A percentile compares a stretch with the other conserved stretches of the same genome.
Conservation (phyloP, 2,329 filamentous ascomycete genomes). For the Macroventuria anomochaeta region DNA sequence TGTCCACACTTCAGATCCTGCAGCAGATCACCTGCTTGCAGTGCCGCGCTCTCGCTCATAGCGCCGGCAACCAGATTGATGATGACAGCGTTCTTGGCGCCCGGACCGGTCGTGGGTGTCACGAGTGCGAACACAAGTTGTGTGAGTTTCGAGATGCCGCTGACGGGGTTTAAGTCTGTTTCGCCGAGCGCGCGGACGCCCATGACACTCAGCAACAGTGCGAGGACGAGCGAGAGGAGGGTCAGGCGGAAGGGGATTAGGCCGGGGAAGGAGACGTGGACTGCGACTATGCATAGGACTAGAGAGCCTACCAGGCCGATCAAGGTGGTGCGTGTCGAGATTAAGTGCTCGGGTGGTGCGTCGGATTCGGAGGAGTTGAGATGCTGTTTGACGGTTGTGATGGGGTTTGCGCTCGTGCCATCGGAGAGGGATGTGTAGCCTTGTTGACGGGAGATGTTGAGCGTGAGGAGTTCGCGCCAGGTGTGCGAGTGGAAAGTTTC, state of each 20-base stretch:
- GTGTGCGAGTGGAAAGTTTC: conserved; percentile 41
- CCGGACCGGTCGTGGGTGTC: conserved; percentile 67
- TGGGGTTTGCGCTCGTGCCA: conserved; percentile 26
- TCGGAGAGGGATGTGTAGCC: conserved; percentile 50
- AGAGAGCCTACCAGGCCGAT: conserved; percentile 81
- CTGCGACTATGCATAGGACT: conserved; percentile 78
- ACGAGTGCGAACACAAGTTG: conserved; percentile 94
- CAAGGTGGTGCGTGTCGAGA: conserved; percentile 72
- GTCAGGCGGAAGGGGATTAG: conserved; percentile 85
- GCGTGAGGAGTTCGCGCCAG: conserved; percentile 45
- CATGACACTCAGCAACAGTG: conserved; percentile 71
- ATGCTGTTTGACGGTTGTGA: conserved; percentile 41
- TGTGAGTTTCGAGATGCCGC: conserved; percentile 93
- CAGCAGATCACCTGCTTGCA: conserved; percentile 95
- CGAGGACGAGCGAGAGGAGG: conserved; percentile 80
- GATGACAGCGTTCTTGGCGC: conserved; percentile 77
- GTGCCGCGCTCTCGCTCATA: conserved; percentile 80
- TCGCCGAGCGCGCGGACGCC: conserved; percentile 71
- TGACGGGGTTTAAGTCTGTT: conserved; percentile 95
- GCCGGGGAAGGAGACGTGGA: conserved; percentile 81
- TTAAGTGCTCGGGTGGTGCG: conserved; percentile 81
- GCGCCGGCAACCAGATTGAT: conserved; percentile 96
- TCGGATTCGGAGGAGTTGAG: conserved; percentile 65
- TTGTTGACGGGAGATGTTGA: conserved; percentile 43
- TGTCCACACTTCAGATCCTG: conserved; percentile 98